Evolutionary conservation across 352 stramenopile species (phyloP).

Genomic region (Globisporangium canariense): DNA sequence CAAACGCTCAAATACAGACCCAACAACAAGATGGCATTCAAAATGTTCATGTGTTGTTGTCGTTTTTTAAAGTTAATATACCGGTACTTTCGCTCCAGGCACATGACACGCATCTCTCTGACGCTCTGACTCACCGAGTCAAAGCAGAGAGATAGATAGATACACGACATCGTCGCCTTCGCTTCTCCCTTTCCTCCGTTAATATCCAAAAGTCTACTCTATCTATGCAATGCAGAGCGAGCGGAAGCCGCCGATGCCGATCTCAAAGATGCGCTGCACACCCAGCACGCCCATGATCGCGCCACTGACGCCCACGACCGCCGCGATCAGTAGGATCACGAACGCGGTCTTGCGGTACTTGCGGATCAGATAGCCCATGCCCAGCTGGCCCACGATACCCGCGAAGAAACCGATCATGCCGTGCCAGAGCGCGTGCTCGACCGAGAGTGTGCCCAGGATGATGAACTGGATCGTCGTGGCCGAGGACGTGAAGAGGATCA

Average conservation of each 20-base stretch:
- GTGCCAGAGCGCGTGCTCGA: constrained; percentile 90
- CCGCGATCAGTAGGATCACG: constrained; percentile 73
- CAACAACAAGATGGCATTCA: neutral
- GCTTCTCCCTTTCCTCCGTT: neutral
- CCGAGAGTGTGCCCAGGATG: constrained; percentile 89
- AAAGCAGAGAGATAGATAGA: no score
- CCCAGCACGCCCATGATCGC: constrained; percentile 72
- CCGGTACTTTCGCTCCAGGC: neutral
- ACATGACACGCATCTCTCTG: no score
- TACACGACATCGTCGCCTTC: no score
- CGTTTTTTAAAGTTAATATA: constrained; percentile 1
- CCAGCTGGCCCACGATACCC: constrained; percentile 90
- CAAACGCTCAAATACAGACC: no score
- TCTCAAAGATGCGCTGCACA: constrained; percentile 42
- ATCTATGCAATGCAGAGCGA: constrained; percentile 47
- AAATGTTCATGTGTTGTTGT: neutral
- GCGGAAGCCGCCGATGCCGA: constrained; percentile 73
- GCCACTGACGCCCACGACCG: constrained; percentile 69
- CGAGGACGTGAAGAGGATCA: constrained; percentile 94
- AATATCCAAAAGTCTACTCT: neutral
- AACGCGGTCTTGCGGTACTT: constrained; percentile 86
- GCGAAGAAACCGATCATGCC: constrained; percentile 90
- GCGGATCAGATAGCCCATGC: constrained; percentile 89
- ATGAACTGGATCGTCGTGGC: constrained; percentile 94
- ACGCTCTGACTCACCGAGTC: neutral